Evolutionary conservation across 2,329 filamentous ascomycete genomes (phyloP).

Genomic region (Pyrenochaeta sp.): DNA sequence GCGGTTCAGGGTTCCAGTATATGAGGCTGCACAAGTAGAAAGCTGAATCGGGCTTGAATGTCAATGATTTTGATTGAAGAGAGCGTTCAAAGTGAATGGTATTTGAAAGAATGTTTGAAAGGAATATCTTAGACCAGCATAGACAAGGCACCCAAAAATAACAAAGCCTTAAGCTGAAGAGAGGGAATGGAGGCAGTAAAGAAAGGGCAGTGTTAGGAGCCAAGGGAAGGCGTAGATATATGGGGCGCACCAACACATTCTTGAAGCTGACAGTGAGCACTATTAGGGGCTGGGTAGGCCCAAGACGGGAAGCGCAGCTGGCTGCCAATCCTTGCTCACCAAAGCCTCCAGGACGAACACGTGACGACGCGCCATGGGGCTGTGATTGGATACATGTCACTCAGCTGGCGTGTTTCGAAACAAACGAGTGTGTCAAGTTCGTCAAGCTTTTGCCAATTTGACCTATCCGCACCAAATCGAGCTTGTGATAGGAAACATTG

Average conservation of each 20-base stretch:
- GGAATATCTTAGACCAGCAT: conserved; percentile 19
- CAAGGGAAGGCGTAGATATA: conserved; percentile 19
- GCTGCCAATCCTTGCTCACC: conserved; percentile 19
- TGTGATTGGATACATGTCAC: conserved; percentile 25
- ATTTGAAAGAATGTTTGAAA: conserved; percentile 15
- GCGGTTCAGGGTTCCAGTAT: not conserved
- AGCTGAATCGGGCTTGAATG: not conserved
- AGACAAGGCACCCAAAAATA: conserved; percentile 19
- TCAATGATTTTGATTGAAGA: conserved; percentile 1
- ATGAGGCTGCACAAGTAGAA: not conserved
- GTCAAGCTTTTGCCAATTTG: conserved; percentile 33
- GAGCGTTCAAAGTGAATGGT: not conserved
- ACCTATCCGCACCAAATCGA: conserved; percentile 1
- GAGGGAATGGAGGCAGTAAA: conserved; percentile 15
- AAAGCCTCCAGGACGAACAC: conserved; percentile 8
- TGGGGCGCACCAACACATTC: conserved; percentile 10
- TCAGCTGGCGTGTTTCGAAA: conserved; percentile 30
- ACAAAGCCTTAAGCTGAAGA: conserved; percentile 3
- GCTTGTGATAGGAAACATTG: not conserved
- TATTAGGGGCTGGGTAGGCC: not conserved
- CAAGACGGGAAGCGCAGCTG: not conserved
- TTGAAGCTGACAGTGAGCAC: conserved; percentile 2
- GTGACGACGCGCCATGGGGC: conserved; percentile 11
- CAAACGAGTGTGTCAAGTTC: conserved; percentile 10
- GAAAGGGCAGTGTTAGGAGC: conserved; percentile 19